phyloP scores from a whole-genome alignment of 495 filamentous ascomycete genomes.

The Penicillium tannophilum region DNA sequence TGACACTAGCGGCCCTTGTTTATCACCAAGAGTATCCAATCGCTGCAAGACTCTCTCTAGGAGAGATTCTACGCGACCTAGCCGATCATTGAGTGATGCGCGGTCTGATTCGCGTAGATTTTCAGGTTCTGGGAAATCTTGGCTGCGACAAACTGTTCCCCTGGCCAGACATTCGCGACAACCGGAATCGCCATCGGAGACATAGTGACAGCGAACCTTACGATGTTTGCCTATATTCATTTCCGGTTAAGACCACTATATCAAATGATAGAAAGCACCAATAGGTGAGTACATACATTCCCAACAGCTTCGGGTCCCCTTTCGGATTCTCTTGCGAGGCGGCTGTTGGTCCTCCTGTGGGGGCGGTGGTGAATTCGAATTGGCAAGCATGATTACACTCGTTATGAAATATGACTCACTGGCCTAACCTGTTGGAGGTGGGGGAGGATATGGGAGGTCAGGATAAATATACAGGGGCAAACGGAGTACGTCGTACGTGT shows the following conservation, averaged over 20 bases:
- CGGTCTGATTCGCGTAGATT: slow-evolving; percentile 36
- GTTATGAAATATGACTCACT: background rate
- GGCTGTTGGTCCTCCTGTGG: slow-evolving; percentile 13
- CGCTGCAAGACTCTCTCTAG: slow-evolving; percentile 34
- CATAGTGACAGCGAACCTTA: slow-evolving; percentile 22
- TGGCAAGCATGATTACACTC: background rate
- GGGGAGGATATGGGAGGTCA: background rate
- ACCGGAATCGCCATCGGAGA: slow-evolving; percentile 24
- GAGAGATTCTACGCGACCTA: slow-evolving; percentile 48
- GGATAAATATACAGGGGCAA: slow-evolving; percentile 1
- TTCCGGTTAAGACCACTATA: slow-evolving; percentile 6
- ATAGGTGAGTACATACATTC: slow-evolving; percentile 45
- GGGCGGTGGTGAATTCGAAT: background rate
- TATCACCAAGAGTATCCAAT: slow-evolving; percentile 5
- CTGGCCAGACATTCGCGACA: slow-evolving; percentile 50
- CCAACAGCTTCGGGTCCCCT: slow-evolving; percentile 58
- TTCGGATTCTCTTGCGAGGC: slow-evolving; percentile 51
- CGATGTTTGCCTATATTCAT: slow-evolving; percentile 20
- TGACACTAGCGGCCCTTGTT: background rate
- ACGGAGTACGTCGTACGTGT: slow-evolving; percentile 3
- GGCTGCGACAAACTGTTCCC: slow-evolving; percentile 50
- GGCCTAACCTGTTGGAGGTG: background rate
- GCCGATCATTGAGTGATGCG: slow-evolving; percentile 36
- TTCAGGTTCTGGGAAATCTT: slow-evolving; percentile 48
- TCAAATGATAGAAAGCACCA: slow-evolving; percentile 5